Conservation (phyloP, 78 protist genomes). For the Dictyostelium purpureum region DNA sequence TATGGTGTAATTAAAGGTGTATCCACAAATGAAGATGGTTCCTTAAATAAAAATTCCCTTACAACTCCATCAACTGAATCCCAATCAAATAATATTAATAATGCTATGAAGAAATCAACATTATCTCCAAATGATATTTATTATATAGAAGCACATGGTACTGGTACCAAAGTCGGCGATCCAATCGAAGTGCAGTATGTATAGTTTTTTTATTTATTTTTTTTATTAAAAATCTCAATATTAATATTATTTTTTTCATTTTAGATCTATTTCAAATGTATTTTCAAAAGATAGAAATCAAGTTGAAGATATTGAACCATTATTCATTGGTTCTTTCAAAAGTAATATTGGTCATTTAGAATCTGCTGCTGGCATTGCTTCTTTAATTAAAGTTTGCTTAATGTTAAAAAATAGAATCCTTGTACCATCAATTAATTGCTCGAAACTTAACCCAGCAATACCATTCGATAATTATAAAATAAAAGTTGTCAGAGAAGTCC, state of each 20-base stretch:
- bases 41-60: conserved; percentile 31
- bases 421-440: conserved; percentile 47
- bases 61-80: conserved; percentile 84
- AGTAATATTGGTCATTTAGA: conserved; percentile 89
- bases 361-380: conserved; percentile 86
- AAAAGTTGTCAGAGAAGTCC: conserved; percentile 40
- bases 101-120: conserved; percentile 48
- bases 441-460: conserved; percentile 43
- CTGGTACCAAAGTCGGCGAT: conserved; percentile 93
- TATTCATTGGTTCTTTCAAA: conserved; percentile 84
- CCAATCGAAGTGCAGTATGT: conserved; percentile 92
- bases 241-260: too few species aligned
- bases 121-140: neutral
- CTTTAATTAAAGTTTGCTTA: conserved; percentile 73
- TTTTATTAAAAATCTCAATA: conserved; percentile 85
- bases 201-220: too few species aligned
- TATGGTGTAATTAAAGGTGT: conserved; percentile 74
- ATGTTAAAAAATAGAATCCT: conserved; percentile 50
- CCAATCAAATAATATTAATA: conserved; percentile 68
- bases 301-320: too few species aligned
- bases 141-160: conserved; percentile 92
- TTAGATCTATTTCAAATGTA: conserved; percentile 85
- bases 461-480: conserved; percentile 50
- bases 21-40: conserved; percentile 84
- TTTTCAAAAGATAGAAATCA: conserved; percentile 41